phyloP scores from a whole-genome alignment of 1,139 yeast species.

The Magnusiomyces fungicola region DNA sequence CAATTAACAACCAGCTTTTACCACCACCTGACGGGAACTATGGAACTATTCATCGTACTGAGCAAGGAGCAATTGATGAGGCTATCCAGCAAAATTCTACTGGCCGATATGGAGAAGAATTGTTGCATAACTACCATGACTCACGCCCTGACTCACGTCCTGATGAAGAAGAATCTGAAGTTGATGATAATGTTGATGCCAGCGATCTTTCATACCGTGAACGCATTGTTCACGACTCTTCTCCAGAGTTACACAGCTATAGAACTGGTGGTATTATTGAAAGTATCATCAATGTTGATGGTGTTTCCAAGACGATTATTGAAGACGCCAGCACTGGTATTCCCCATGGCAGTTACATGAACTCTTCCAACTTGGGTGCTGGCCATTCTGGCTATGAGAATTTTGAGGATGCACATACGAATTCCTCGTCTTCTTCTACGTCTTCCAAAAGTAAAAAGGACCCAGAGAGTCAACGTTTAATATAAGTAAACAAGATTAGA shows the following conservation, averaged over 20 bases:
- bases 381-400: no score
- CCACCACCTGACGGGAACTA: conserved; percentile 9
- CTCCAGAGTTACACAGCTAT: conserved; percentile 26
- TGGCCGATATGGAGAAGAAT: no score
- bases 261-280: conserved; percentile 70
- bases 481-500: no score
- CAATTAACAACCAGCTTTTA: conserved; percentile 4
- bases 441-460: no score
- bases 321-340: conserved; percentile 37
- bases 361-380: conserved; percentile 6
- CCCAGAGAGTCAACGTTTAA: no score
- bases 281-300: conserved; percentile 75
- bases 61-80: conserved; percentile 41
- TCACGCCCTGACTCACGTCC: no score
- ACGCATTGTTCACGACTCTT: conserved; percentile 11
- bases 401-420: no score
- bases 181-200: no score
- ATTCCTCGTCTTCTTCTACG: no score
- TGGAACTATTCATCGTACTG: conserved; percentile 44
- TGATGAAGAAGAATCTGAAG: no score
- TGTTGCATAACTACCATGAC: no score
- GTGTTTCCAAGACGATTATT: conserved; percentile 81
- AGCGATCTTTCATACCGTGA: conserved; percentile 18
- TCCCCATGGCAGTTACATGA: conserved; percentile 19
- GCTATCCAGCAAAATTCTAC: conserved; percentile 15